Base-by-base conservation (phyloP, 768 basidiomycete genomes). In the Russula vinacea region DNA sequence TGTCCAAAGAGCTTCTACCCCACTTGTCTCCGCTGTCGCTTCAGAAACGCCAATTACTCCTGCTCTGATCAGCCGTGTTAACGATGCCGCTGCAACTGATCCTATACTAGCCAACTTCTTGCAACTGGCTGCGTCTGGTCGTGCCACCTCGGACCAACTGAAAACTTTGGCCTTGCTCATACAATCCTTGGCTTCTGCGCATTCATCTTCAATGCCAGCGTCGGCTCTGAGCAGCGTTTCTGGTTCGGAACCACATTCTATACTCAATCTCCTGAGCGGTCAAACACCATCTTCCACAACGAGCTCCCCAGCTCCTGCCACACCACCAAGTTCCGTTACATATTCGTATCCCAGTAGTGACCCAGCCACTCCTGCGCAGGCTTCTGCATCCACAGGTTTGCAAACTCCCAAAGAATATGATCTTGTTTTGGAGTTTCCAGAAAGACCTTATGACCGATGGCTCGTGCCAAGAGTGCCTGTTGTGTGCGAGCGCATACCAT, bases 111-210 rank as follows among this genome's bases (percentile, higher is more conserved):
- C 85, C 35, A 84, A 84, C 67, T 76, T 90, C 35, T 75, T 91
- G 14, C 84, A 86, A 44, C 74, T 86, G 35, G 88, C 85, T 45
- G 84, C 87, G 51, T 77, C 82, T 2, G 84, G 84, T 45, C 77
- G 75, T 49, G 89, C 88, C 9, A 83, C 79, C 47, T 74, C 82
- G 5, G 86, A 85, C 19, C 85, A 92, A 71, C 74, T 87, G 29
- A 82, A 87, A 73, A 83, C 83, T 6, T 82, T 91, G 26, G 86
- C 85, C 29, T 72, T 86, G n/a, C 79, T 89, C n/a, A 86, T 92
- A 45, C 86, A 87, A 65, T 85, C 88, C 26, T 71, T 90, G 50
- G 81, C 85, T 29, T 75, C 72, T 71, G 64, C 50, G 32, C 67
- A 60, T 32, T 70, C 68, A 4, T 49, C 56, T 35, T 35, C 52